Evolutionary conservation across 306 rosid species (phyloP).

Genomic region (Delonix regia): DNA sequence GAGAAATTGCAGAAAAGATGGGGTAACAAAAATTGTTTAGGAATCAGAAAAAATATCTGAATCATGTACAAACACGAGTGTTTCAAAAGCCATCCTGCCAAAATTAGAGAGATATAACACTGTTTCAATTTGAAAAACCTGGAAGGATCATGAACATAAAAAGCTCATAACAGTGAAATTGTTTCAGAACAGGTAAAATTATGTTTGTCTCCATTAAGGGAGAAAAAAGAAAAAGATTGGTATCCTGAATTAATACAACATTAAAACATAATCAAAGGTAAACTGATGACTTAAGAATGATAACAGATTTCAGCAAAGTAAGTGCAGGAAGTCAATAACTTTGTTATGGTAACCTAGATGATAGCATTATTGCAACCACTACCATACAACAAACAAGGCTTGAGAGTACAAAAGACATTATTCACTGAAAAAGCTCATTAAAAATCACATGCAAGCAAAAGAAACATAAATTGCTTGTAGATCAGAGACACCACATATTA

Average conservation of each 20-base stretch:
- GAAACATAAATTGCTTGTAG: not conserved
- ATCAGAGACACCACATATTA: not conserved
- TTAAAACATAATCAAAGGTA: not conserved
- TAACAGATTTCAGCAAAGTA: not conserved
- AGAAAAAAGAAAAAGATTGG: not conserved
- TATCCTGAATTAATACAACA: not conserved
- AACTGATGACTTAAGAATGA: not conserved
- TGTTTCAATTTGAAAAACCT: no score
- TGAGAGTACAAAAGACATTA: not conserved
- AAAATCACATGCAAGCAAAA: not conserved
- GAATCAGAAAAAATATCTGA: slow-evolving; percentile 38
- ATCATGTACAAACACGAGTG: no score
- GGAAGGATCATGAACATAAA: not conserved
- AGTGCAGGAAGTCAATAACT: not conserved
- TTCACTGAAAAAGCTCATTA: not conserved
- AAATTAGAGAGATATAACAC: no score
- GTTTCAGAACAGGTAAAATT: not conserved
- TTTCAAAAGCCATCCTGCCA: no score
- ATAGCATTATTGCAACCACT: not conserved
- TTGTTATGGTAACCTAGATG: not conserved
- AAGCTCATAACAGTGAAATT: not conserved
- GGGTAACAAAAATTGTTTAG: slow-evolving; percentile 18
- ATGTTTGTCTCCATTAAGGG: not conserved
- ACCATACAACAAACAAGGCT: not conserved
- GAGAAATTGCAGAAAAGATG: slow-evolving; percentile 35